Conservation (phyloP, 192 early-diverging fungal species). For the Thoreauomyces humboldtii region DNA sequence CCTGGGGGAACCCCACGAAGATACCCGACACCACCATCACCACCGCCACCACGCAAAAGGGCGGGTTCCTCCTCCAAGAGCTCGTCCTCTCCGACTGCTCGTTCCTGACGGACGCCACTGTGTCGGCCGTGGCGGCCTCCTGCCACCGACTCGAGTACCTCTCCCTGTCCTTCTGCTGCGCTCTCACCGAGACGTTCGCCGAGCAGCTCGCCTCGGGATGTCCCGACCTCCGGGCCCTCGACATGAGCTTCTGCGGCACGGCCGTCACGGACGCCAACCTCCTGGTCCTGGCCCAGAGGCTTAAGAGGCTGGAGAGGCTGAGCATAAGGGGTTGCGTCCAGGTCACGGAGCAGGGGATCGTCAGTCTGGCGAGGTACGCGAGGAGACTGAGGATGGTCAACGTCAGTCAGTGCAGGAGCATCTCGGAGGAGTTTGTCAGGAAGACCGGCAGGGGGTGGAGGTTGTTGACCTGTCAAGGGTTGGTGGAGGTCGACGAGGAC, state of each 20-base stretch:
- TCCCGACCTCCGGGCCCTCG: conserved; percentile 49
- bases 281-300: conserved; percentile 35
- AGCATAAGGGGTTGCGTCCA: conserved; percentile 56
- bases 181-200: conserved; percentile 60
- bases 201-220: conserved; percentile 41
- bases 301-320: conserved; percentile 44
- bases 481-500: conserved; percentile 25
- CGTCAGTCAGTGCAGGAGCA: conserved; percentile 35
- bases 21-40: neutral
- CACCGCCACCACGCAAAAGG: neutral
- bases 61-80: conserved; percentile 44
- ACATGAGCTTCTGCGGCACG: conserved; percentile 68
- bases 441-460: conserved; percentile 24
- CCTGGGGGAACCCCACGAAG: conserved; percentile 6
- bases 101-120: conserved; percentile 68
- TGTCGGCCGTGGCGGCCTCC: conserved; percentile 46
- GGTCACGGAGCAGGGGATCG: conserved; percentile 34
- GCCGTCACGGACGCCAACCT: conserved; percentile 68
- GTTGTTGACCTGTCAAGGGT: conserved; percentile 24
- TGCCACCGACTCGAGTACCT: conserved; percentile 56
- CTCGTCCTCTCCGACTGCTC: conserved; percentile 72
- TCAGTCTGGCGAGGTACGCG: conserved; percentile 15
- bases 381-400: conserved; percentile 28
- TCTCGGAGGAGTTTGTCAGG: neutral
- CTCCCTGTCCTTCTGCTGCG: conserved; percentile 75